Conservation (phyloP, 2,329 filamentous ascomycete genomes). For the Claviceps cyperi region DNA sequence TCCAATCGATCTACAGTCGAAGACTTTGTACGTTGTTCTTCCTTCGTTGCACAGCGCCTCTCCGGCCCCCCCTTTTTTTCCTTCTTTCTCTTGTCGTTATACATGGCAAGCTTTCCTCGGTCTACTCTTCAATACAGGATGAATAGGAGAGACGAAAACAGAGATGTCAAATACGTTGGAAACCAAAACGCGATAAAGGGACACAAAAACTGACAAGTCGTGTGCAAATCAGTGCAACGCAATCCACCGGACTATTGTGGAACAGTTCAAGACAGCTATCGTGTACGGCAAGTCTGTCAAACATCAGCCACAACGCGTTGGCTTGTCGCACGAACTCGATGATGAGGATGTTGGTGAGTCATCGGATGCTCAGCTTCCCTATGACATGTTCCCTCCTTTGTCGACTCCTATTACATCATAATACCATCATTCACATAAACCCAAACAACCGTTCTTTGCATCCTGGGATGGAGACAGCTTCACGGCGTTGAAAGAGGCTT, state of each 20-base stretch:
- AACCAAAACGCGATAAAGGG: neutral
- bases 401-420: neutral
- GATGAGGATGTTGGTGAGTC: constrained; percentile 92
- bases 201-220: constrained; percentile 7
- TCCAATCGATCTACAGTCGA: constrained; percentile 76
- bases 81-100: too few species aligned
- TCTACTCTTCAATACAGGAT: neutral
- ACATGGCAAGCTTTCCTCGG: neutral
- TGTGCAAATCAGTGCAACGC: constrained; percentile 63
- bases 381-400: neutral
- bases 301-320: constrained; percentile 94
- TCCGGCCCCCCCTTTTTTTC: neutral
- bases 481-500: too few species aligned
- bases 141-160: neutral
- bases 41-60: too few species aligned
- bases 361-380: neutral
- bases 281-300: constrained; percentile 98
- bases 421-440: neutral
- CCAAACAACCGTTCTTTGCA: too few species aligned
- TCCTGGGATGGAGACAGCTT: too few species aligned
- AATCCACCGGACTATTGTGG: constrained; percentile 90
- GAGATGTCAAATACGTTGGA: neutral
- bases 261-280: constrained; percentile 88
- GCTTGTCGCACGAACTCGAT: constrained; percentile 75
- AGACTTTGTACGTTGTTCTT: constrained; percentile 65